Evolutionary conservation across 2,329 filamentous ascomycete genomes (phyloP).

Genomic region (Simplicillium sp.): DNA sequence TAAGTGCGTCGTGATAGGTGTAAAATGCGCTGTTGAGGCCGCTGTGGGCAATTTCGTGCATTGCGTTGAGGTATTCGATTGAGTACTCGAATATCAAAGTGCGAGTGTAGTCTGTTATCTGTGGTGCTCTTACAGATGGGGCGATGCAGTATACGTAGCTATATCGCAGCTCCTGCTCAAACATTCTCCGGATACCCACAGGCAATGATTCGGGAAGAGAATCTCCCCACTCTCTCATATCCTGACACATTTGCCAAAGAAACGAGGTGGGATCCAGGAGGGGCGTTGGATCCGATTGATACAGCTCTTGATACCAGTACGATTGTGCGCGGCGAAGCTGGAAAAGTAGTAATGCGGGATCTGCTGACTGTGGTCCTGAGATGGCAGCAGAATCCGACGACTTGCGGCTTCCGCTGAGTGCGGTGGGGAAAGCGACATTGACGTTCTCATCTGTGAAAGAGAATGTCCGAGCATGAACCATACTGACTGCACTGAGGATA

Average conservation of each 20-base stretch:
- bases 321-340: slow-evolving; percentile 80
- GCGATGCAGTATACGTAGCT: slow-evolving; percentile 86
- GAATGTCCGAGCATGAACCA: slow-evolving; percentile 79
- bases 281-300: slow-evolving; percentile 65
- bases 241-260: slow-evolving; percentile 65
- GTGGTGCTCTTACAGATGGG: slow-evolving; percentile 64
- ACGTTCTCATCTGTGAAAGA: slow-evolving; percentile 88
- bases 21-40: slow-evolving; percentile 56
- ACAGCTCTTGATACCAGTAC: slow-evolving; percentile 79
- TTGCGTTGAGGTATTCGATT: slow-evolving; percentile 68
- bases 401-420: slow-evolving; percentile 30
- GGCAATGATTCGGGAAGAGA: slow-evolving; percentile 60
- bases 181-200: slow-evolving; percentile 60
- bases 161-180: slow-evolving; percentile 83
- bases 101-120: slow-evolving; percentile 67
- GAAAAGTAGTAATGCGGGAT: slow-evolving; percentile 69
- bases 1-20: slow-evolving; percentile 80
- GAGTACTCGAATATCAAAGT: slow-evolving; percentile 79
- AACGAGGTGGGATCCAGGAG: slow-evolving; percentile 60
- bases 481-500: slow-evolving; percentile 62
- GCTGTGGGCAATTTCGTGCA: slow-evolving; percentile 58
- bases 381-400: slow-evolving; percentile 31
- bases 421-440: slow-evolving; percentile 66
- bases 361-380: slow-evolving; percentile 40
- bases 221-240: slow-evolving; percentile 75